Evolutionary conservation across 495 filamentous ascomycete genomes (phyloP).

Genomic region (Neurospora sp.): DNA sequence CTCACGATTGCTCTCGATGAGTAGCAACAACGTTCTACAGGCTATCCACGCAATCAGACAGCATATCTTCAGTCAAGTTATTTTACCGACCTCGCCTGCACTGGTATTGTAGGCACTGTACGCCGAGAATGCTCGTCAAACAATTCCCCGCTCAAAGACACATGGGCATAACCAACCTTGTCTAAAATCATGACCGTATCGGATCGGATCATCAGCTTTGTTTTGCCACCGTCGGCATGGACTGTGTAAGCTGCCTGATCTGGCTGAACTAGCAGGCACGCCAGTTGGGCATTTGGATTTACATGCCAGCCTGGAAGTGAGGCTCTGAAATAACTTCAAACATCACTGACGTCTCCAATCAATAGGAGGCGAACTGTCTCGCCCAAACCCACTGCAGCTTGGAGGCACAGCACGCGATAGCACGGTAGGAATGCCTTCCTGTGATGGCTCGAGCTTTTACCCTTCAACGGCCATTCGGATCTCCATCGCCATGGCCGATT

Average conservation of each 20-base stretch:
- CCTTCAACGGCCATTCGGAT: not conserved
- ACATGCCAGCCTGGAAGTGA: not conserved
- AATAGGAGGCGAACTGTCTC: not conserved
- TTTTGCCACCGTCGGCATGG: not conserved
- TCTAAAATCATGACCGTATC: not conserved
- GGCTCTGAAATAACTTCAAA: not conserved
- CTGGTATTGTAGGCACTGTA: not conserved
- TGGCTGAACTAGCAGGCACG: not conserved
- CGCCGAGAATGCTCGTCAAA: not conserved
- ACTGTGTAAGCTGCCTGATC: not conserved
- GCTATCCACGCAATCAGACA: not conserved
- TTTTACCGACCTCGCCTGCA: not conserved
- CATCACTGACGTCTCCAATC: not conserved
- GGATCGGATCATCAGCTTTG: not conserved
- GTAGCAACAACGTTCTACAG: not conserved
- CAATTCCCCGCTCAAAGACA: not conserved
- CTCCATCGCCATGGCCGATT: not conserved
- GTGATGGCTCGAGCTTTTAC: not conserved
- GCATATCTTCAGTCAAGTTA: not conserved
- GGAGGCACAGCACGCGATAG: not conserved
- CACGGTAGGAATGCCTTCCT: not conserved
- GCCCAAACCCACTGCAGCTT: not conserved
- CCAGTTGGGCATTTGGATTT: not conserved
- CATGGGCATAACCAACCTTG: not conserved
- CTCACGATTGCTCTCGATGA: not conserved